Evolutionary conservation across 179 eudicot genomes (phyloP), one percentile per base, ranked within the genome.

Genomic region (Heliamphora pulchella): DNA sequence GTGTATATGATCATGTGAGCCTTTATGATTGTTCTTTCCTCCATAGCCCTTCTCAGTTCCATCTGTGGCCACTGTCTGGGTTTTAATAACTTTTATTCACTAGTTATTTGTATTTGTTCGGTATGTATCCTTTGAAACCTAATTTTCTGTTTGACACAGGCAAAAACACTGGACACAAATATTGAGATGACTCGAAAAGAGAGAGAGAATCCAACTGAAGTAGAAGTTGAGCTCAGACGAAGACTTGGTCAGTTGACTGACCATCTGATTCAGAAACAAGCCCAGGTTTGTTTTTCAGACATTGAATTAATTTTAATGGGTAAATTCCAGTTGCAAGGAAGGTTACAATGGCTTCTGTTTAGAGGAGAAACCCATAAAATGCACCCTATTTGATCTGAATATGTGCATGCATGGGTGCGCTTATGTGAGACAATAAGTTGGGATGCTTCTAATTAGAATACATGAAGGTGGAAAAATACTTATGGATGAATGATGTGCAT

Each of bases 231-330:
- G 81, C 97, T 95, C 78, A 91, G 86, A 84, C 88, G 87, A 69
- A 90, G 97, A 89, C 98, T 95, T 87, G 75, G 81, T 85, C 98
- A 91, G 85, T 80, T 95, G 89, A 93, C 98, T 67, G 97, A 93
- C 85, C 97, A 93, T 89, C 83, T 95, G 81, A 95, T 95, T 88
- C 97, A 91, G 86, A 95, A 95, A 83, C 98, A 95, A 86, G 80
- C 97, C 41, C 98, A 95, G 98, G 98, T 95, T 78, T 41, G 75
- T 69, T 20, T 75, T 59, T 43, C 61, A 61, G 31, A 61, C 39
- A n/a, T 48, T 57, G 5, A 54, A 44, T n/a, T 43, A 10, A 64
- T 46, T 59, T 31, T n/a, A 17, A 43, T 4, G 17, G 43, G 48
- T 48, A 4, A 39, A 4, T 63, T 46, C 39, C 62, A 0, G 67